Evolutionary conservation across 768 basidiomycete species (phyloP), one percentile per base, ranked within the genome.

Genomic region (Suillus decipiens): DNA sequence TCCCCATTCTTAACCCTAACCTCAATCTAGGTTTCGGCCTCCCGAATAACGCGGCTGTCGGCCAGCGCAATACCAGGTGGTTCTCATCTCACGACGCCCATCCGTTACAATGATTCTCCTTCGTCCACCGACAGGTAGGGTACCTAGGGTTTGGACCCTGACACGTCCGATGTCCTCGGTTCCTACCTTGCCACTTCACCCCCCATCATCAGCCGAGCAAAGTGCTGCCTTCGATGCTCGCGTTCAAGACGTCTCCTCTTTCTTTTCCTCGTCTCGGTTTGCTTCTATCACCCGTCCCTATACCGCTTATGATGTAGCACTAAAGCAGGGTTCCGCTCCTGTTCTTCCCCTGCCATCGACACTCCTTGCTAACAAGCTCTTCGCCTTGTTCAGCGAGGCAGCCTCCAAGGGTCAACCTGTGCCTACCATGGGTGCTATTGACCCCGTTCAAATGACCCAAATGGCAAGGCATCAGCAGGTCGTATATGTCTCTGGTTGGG

Each of bases 401-500:
- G 85, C 86, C 28, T 82, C 80, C 42, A 84, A 83, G 43, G 83
- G 84, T 36, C 80, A 80, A 66, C 93, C 95, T 0, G 84, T 96
- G 14, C 92, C 93, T 69, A 96, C 95, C 1, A 89, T 96, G 86
- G 95, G 95, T 45, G 94, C 93, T 5, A 90, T 97, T 65, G 96
- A 97, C 73, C 94, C 95, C 0, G 85, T 95, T 15, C 95, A 93
- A 77, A 93, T 95, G 90, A 95, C 93, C 0, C 95, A 97, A 77
- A 93, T 94, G 92, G 95, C 93, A 9, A 79, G 79, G 59, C 84
- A 92, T 69, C 90, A 93, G 70, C 90, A 97, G 71, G 88, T 90
- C 39, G 85, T 95, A 3, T 98, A 98, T 69, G 80, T 98, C n/a
- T 92, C 90, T 57, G 95, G 96, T 11, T 96, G 95, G 95, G 94